These are phyloP conservation scores for Incumbomyces delicatus DNA, from an alignment of 2,329 filamentous ascomycete species.

Conservation along the genomic window DNA sequence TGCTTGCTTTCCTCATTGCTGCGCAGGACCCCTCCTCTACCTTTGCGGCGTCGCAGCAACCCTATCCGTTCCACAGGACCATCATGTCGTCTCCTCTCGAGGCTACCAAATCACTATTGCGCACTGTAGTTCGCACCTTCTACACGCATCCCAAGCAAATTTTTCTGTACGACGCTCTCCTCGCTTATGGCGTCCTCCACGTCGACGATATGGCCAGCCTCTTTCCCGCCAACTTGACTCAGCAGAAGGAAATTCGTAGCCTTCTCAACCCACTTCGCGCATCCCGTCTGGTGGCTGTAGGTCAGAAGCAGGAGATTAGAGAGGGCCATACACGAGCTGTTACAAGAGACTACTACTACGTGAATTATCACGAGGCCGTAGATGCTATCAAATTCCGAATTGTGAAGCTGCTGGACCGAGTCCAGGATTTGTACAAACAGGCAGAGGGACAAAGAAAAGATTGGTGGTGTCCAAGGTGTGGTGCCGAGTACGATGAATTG, in stretches of 20 bases:
- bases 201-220: conserved; percentile 81
- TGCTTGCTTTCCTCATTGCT: too few species aligned
- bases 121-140: conserved; percentile 76
- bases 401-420: conserved; percentile 76
- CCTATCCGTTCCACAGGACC: too few species aligned
- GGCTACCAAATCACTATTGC: conserved; percentile 67
- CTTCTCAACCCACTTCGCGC: conserved; percentile 76
- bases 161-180: conserved; percentile 69
- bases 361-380: conserved; percentile 87
- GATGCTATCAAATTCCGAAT: conserved; percentile 95
- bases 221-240: conserved; percentile 57
- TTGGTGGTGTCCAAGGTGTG: conserved; percentile 73
- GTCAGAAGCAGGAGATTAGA: conserved; percentile 64
- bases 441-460: conserved; percentile 70
- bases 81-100: conserved; percentile 35
- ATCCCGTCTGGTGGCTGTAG: conserved; percentile 66
- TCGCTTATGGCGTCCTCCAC: conserved; percentile 66
- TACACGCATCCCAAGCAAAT: conserved; percentile 70
- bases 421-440: conserved; percentile 72
- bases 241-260: conserved; percentile 84
- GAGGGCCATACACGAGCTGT: conserved; percentile 73
- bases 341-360: conserved; percentile 90
- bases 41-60: too few species aligned
- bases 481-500: conserved; percentile 77
- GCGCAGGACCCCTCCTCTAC: too few species aligned